A percentile compares a stretch with the other conserved stretches of the same genome.
Evolutionary conservation across 2,329 filamentous ascomycete species (phyloP).

Genomic region (Grosmannia serpens): DNA sequence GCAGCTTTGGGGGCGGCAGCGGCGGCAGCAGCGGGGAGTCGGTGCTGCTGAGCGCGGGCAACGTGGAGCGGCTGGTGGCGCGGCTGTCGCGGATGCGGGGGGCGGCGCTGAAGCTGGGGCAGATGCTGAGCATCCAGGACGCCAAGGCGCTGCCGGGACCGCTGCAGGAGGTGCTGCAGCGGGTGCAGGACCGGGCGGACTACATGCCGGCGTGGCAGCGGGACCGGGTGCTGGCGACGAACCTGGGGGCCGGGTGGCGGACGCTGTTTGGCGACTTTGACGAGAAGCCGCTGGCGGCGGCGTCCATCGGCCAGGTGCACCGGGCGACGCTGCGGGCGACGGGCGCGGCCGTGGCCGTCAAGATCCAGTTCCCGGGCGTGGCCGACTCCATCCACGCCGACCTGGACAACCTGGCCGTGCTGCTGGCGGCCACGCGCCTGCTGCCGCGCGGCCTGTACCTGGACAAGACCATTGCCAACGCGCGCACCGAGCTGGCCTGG

Average conservation of each 20-base stretch:
- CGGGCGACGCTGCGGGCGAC: constrained; percentile 67
- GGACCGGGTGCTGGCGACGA: constrained; percentile 66
- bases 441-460: constrained; percentile 87
- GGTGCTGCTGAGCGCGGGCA: constrained; percentile 74
- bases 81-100: constrained; percentile 95
- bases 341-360: constrained; percentile 74
- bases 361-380: constrained; percentile 95
- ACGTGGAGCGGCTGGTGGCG: constrained; percentile 85
- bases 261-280: constrained; percentile 75
- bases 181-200: constrained; percentile 91
- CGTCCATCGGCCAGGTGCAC: constrained; percentile 95
- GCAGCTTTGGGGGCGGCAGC: constrained; percentile 60
- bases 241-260: constrained; percentile 76
- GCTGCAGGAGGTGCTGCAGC: constrained; percentile 80
- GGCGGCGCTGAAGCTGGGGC: constrained; percentile 90
- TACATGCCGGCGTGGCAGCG: constrained; percentile 96
- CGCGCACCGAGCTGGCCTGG: constrained; percentile 83
- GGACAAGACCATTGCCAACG: constrained; percentile 95
- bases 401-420: constrained; percentile 80
- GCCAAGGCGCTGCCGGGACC: constrained; percentile 82
- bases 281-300: constrained; percentile 84
- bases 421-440: constrained; percentile 81
- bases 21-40: constrained; percentile 51
- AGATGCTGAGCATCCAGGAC: constrained; percentile 98
- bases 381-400: constrained; percentile 94